Base-by-base conservation (phyloP, 176 grass and related monocot species). In the Triticum monococcum region DNA sequence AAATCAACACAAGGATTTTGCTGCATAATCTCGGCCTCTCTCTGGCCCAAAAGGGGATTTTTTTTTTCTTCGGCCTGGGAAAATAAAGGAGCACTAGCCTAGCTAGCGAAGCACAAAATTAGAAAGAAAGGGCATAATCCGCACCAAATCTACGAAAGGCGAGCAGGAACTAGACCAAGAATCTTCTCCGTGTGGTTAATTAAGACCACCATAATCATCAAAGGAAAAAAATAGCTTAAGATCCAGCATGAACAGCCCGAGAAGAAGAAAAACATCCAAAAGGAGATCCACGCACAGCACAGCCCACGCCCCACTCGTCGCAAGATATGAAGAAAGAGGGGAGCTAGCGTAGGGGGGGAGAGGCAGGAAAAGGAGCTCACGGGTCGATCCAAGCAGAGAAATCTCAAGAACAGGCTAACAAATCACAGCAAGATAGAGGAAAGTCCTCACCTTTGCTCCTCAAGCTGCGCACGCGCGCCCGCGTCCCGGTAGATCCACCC, bases 1-100 rank as follows among this genome's bases (percentile, higher is more conserved):
- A 78, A 84, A 95, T 67, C 81, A 64, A 83, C 61, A 45, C 64
- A 86, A 83, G 48, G 75, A 38, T 80, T 78, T 89, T 60, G 52
- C 62, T 48, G n/a, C 14, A 73, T 90, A 81, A 87, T 89, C 67
- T 79, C 2, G 8, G 24, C 23, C 23, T 48, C 71, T 73, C 32
- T 72, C 26, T 68, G 20, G 83, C n/a, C 74, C 48, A 65, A 81
- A 54, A 36, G 78, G 32, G 68, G 60, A 41, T 25, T 84, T 70
- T 70, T 60, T 67, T 78, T 86, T 70, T 70, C 68, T 68, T 78
- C 80, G 71, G 65, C 52, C 10, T 72, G 57, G 65, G 9, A 8
- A 72, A 75, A 31, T 52, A 65, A 43, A 83, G 18, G 28, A 75
- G 45, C 61, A 5, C 68, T 37, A 41, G 41, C 63, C 72, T 30